A percentile compares a stretch with the other conserved stretches of the same genome.
Conservation (phyloP, 1,284 basidiomycete species). For the Macrocystidia cucumis region DNA sequence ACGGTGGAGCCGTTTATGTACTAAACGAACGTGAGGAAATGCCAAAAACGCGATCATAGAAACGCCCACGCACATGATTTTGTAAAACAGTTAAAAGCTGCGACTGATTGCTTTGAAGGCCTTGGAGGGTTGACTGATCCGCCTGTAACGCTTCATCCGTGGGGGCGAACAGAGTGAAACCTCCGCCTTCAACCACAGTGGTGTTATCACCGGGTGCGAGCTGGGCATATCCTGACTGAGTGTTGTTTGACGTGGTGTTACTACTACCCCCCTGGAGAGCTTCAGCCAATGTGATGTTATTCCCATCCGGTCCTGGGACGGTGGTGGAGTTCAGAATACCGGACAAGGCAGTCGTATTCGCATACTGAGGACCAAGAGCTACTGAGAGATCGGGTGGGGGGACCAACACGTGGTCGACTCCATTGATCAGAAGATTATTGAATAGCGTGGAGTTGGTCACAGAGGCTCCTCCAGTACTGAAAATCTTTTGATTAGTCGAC, state of each 20-base stretch:
- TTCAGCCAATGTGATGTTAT: slow-evolving; percentile 26
- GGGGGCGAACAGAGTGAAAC: slow-evolving; percentile 70
- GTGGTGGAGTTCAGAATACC: slow-evolving; percentile 16
- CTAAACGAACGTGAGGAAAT: slow-evolving; percentile 19
- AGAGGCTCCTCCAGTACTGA: slow-evolving; percentile 11
- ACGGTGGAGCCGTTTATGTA: slow-evolving; percentile 62
- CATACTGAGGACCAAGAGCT: slow-evolving; percentile 30
- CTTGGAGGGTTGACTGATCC: slow-evolving; percentile 22
- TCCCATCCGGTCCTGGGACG: slow-evolving; percentile 15
- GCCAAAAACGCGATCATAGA: neutral
- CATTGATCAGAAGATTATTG: slow-evolving; percentile 42
- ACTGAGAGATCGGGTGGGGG: slow-evolving; percentile 43
- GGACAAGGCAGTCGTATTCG: slow-evolving; percentile 34
- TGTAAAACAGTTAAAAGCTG: slow-evolving; percentile 38
- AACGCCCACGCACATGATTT: slow-evolving; percentile 48
- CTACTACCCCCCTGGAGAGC: slow-evolving; percentile 27
- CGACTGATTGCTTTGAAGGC: slow-evolving; percentile 37
- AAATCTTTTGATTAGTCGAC: no score
- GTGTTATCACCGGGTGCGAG: no score
- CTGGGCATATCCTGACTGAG: no score
- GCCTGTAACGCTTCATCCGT: slow-evolving; percentile 40
- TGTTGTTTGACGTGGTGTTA: no score
- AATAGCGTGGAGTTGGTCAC: slow-evolving; percentile 38
- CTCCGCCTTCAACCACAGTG: slow-evolving; percentile 20
- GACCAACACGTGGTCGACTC: slow-evolving; percentile 43